These are phyloP conservation scores for Ceratonia siliqua DNA, from an alignment of 306 rosid genomes.

Conservation along the genomic window DNA sequence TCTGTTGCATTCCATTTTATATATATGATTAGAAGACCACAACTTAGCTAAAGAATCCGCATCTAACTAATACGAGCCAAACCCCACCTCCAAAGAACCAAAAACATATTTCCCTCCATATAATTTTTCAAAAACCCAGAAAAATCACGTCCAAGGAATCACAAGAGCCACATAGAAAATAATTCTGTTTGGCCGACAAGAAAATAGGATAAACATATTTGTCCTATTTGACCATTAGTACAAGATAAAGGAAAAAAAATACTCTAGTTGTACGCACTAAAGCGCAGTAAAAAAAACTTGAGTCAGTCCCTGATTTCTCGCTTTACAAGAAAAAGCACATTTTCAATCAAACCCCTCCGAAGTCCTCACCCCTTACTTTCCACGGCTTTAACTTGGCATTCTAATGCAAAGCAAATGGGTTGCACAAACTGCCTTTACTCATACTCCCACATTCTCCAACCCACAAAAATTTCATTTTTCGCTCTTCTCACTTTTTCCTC, in stretches of 20 bases:
- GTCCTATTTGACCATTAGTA: background rate
- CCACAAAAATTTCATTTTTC: background rate
- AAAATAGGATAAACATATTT: conserved; percentile 1
- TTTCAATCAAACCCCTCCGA: background rate
- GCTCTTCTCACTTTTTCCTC: background rate
- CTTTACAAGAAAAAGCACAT: background rate
- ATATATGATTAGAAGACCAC: background rate
- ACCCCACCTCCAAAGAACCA: too few relatives aligned
- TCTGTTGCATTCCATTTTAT: too few relatives aligned
- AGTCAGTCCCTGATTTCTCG: background rate
- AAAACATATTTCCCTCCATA: background rate
- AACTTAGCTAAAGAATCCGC: background rate
- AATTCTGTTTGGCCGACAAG: background rate
- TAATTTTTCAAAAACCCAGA: background rate
- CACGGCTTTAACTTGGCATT: background rate
- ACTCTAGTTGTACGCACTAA: background rate
- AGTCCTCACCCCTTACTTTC: background rate
- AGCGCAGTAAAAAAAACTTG: background rate
- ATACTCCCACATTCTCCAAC: background rate
- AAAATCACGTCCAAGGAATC: background rate
- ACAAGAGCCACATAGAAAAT: background rate
- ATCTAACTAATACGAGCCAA: background rate
- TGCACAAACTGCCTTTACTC: background rate
- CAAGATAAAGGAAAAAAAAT: background rate
- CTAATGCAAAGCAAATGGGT: background rate